Base-by-base conservation (phyloP, 306 rosid species). In the Cyclanthera cordifolia region DNA sequence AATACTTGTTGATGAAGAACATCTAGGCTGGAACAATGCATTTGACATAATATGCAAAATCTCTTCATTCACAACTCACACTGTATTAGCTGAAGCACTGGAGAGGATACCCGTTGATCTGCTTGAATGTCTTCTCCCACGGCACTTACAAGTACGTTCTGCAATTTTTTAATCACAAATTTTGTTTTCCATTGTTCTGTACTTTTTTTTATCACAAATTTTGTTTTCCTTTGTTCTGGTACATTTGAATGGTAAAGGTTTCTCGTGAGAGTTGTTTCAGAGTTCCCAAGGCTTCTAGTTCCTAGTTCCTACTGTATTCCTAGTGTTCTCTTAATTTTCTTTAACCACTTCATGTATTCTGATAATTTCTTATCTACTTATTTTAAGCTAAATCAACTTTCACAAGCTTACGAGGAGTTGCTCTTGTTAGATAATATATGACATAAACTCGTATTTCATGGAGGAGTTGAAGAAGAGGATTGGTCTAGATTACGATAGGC, bases 41-140 rank as follows among this genome's bases (percentile, higher is more conserved):
- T 83, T 90, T 90, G 83, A 78, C 65, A 72, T 87, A 70, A 79
- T 70, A 39, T 70, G 86, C 86, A 79, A 78, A 77, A 76, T 81
- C 54, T 85, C 83, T 81, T 85, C 87, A 11, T 85, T 79, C 75
- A 87, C 90, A 74, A 85, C 85, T 79, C 94, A 87, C 53, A 82
- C 90, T 28, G 81, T 87, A 65, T 73, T 77, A 55, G 81, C 90
- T 70, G 90, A 83, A 72, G 94, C 81, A 45, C 80, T 87, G 60
- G 94, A 87, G 79, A 87, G 79, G 81, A 77, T 82, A 67, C 90
- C 90, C 53, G 81, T 70, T 72, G 94, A 87, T 79, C 86, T 87
- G 74, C 82, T 87, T 56, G 86, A 77, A 72, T 83, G 81, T 47
- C 90, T 87, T 66, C 94, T 87, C 73, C 94, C 94, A 15, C 88